phyloP scores from a whole-genome alignment of 1,284 basidiomycete species.

The Fomitopsis betulina region DNA sequence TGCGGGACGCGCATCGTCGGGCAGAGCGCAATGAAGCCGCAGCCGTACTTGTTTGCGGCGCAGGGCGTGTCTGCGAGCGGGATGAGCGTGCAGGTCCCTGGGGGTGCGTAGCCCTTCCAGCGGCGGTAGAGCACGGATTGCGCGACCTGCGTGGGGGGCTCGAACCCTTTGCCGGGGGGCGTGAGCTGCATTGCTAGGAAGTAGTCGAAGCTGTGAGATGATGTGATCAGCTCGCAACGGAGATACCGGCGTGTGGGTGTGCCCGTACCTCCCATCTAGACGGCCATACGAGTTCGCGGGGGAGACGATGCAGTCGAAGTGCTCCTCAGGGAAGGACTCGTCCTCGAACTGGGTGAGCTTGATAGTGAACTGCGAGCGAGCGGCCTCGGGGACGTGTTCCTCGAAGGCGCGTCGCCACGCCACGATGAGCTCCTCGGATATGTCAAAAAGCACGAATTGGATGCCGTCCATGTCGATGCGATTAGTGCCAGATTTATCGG shows the following conservation, averaged over 20 bases:
- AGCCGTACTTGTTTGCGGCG: slow-evolving; percentile 12
- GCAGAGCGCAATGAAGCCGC: slow-evolving; percentile 16
- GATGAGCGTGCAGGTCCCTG: slow-evolving; percentile 23
- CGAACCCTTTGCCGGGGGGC: slow-evolving; percentile 7
- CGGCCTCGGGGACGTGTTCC: slow-evolving; percentile 4
- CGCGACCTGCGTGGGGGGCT: slow-evolving; percentile 15
- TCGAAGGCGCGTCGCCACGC: slow-evolving; percentile 6
- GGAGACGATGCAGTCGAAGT: slow-evolving; percentile 23
- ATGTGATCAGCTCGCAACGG: neutral
- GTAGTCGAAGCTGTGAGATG: slow-evolving; percentile 13
- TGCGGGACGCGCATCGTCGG: slow-evolving; percentile 25
- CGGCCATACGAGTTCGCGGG: slow-evolving; percentile 23
- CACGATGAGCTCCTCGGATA: slow-evolving; percentile 6
- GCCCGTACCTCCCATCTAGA: slow-evolving; percentile 19
- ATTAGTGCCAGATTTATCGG: neutral
- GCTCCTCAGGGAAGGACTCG: neutral
- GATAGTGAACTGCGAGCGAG: neutral
- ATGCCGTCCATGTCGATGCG: neutral
- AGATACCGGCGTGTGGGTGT: neutral
- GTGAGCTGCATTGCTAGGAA: slow-evolving; percentile 15
- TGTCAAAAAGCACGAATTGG: slow-evolving; percentile 2
- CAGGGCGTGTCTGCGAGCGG: slow-evolving; percentile 13
- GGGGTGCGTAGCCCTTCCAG: slow-evolving; percentile 22
- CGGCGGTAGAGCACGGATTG: slow-evolving; percentile 18
- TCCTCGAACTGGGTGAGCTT: neutral